Percentiles rank a stretch among this genome's conserved stretches.
Evolutionary conservation across 2,329 filamentous ascomycete genomes (phyloP).

Genomic region (Bipolaris bicolor): DNA sequence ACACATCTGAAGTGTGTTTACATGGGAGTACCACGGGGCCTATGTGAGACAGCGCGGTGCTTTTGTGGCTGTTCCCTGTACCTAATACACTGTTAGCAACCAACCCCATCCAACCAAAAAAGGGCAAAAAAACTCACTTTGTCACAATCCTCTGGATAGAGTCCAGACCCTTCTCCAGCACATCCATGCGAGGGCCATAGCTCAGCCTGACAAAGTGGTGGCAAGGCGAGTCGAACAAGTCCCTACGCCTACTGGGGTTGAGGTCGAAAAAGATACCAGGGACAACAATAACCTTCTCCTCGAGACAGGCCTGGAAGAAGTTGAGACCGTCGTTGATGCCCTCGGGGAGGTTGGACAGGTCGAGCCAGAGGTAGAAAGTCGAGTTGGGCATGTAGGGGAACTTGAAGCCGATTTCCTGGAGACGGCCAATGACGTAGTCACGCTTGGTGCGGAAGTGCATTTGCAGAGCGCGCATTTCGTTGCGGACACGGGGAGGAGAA

Average conservation of each 20-base stretch:
- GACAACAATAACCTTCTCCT: conserved; percentile 95
- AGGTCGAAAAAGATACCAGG: conserved; percentile 98
- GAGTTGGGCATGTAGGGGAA: conserved; percentile 81
- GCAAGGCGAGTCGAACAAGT: conserved; percentile 92
- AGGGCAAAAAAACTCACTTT: conserved; percentile 40
- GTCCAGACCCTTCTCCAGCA: conserved; percentile 49
- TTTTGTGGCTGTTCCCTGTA: conserved; percentile 21
- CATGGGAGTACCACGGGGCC: conserved; percentile 17
- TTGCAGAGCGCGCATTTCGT: conserved; percentile 90
- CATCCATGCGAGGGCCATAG: conserved; percentile 51
- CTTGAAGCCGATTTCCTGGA: conserved; percentile 84
- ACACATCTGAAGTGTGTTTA: neutral
- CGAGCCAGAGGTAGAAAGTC: conserved; percentile 91
- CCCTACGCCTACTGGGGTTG: conserved; percentile 86
- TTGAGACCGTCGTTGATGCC: conserved; percentile 90
- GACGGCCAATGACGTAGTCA: conserved; percentile 82
- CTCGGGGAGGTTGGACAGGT: conserved; percentile 69
- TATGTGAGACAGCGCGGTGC: conserved; percentile 19
- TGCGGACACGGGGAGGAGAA: conserved; percentile 78
- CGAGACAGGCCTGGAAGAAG: conserved; percentile 93
- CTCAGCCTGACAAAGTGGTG: conserved; percentile 62
- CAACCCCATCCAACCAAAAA: neutral
- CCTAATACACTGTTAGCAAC: conserved; percentile 8
- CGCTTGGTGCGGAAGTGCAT: conserved; percentile 90
- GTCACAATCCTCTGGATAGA: conserved; percentile 49